phyloP scores from a whole-genome alignment of 164 flowering plant genomes.

The Santalum album region DNA sequence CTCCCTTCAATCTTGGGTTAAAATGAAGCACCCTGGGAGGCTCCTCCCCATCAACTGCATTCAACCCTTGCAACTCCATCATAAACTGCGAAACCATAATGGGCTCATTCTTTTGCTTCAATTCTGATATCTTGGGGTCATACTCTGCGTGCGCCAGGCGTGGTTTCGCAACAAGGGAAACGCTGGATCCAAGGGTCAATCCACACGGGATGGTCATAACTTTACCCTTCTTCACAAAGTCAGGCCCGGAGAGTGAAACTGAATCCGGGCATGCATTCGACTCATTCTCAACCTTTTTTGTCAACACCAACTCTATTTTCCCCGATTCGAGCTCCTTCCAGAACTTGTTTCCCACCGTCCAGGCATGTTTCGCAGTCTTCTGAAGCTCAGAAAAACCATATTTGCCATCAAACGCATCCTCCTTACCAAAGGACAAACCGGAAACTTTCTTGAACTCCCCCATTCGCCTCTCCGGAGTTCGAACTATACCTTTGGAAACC shows the following conservation, averaged over 20 bases:
- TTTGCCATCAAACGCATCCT: constrained; percentile 10
- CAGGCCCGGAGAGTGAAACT: constrained; percentile 42
- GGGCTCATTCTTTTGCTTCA: constrained; percentile 38
- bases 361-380: constrained; percentile 35
- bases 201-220: constrained; percentile 79
- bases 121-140: constrained; percentile 50
- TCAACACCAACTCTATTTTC: neutral
- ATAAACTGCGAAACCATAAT: constrained; percentile 84
- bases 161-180: constrained; percentile 79
- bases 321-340: constrained; percentile 31
- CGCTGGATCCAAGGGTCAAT: constrained; percentile 71
- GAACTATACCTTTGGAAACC: constrained; percentile 11
- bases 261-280: constrained; percentile 55
- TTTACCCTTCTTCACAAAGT: constrained; percentile 27
- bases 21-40: constrained; percentile 87
- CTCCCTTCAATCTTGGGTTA: constrained; percentile 93
- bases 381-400: constrained; percentile 24
- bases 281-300: constrained; percentile 13
- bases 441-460: constrained; percentile 30
- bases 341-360: constrained; percentile 24
- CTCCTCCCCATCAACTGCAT: constrained; percentile 86
- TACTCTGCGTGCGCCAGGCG: constrained; percentile 54
- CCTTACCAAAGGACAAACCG: constrained; percentile 34
- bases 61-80: constrained; percentile 87
- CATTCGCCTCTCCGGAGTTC: constrained; percentile 16